Base-by-base conservation (phyloP, 306 rosid species). In the Trifolium repens region DNA sequence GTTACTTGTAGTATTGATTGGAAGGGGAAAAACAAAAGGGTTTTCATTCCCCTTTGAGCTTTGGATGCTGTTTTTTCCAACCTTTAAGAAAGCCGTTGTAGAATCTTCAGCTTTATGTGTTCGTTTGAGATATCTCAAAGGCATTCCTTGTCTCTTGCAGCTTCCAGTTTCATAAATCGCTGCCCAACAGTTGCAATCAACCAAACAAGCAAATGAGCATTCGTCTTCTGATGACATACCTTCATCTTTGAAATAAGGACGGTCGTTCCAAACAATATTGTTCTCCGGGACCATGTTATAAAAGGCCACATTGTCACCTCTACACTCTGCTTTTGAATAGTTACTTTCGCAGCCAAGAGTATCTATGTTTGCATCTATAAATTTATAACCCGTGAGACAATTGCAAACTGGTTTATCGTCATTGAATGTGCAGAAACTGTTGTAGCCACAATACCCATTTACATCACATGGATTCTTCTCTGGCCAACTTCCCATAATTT, bases 131-230 rank as follows among this genome's bases (percentile, higher is more conserved):
- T 84, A 81, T 43, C 74, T 84, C 35, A 84, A 77, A 62, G 87
- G 87, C 10, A 67, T 58, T 43, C 74, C 53, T 2, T 62, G 75
- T 66, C 63, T 84, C 37, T 8, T 63, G 80, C 87, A 84, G 0
- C 0, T 5, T 0, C 2, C 0, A 0, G 1, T 0, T 0, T 14
- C n/a, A 57, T 68, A 80, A 0, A 63, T 13, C 8, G 75, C 83
- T 73, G 82, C 87, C 63, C 70, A 76, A 12, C 84, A 84, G n/a
- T 55, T 22, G 69, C 78, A 84, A 62, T 84, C 87, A 3, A 24
- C 49, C 47, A 77, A 73, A 54, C 87, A 84, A 54, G 82, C 24
- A 17, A 0, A 11, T 35, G 44, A 1, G 68, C 87, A 84, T 27
- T 27, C 30, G 1, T 80, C 72, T 10, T 77, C 42, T 13, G 11